These are phyloP conservation scores for Aquilaria yunnanensis DNA, from an alignment of 345 rosid genomes.

Conservation along the genomic window DNA sequence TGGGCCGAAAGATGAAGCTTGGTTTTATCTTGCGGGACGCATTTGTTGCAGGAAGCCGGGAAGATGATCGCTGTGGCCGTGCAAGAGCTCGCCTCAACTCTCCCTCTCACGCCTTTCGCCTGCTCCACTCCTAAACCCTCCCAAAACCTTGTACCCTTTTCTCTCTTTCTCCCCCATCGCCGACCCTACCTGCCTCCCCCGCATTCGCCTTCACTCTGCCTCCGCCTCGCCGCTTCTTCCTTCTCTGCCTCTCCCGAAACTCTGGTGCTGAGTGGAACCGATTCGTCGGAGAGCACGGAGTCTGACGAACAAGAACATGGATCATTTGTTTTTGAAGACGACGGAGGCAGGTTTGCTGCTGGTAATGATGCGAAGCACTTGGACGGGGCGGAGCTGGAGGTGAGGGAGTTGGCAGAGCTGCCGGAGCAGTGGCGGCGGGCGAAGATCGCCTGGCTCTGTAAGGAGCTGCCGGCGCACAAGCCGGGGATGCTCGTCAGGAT, in stretches of 20 bases:
- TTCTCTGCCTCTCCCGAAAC: slow-evolving; percentile 21
- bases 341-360: slow-evolving; percentile 13
- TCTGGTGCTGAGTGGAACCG: slow-evolving; percentile 32
- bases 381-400: slow-evolving; percentile 37
- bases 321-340: slow-evolving; percentile 4
- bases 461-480: slow-evolving; percentile 71
- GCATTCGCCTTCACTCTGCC: background rate
- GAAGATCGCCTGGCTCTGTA: slow-evolving; percentile 89
- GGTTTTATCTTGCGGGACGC: too few relatives aligned
- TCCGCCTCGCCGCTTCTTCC: background rate
- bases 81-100: too few relatives aligned
- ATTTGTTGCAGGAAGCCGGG: too few relatives aligned
- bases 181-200: slow-evolving; percentile 12
- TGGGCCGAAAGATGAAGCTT: too few relatives aligned
- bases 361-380: slow-evolving; percentile 39
- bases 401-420: slow-evolving; percentile 59
- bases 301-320: background rate
- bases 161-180: slow-evolving; percentile 19
- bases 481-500: slow-evolving; percentile 60
- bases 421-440: slow-evolving; percentile 88
- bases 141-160: slow-evolving; percentile 1
- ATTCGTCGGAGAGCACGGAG: background rate
- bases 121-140: too few relatives aligned
- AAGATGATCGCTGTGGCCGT: too few relatives aligned
- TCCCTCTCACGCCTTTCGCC: too few relatives aligned